Evolutionary conservation across 1,284 basidiomycete genomes (phyloP), one percentile per base, ranked within the genome.

Genomic region (Marasmius sp.): DNA sequence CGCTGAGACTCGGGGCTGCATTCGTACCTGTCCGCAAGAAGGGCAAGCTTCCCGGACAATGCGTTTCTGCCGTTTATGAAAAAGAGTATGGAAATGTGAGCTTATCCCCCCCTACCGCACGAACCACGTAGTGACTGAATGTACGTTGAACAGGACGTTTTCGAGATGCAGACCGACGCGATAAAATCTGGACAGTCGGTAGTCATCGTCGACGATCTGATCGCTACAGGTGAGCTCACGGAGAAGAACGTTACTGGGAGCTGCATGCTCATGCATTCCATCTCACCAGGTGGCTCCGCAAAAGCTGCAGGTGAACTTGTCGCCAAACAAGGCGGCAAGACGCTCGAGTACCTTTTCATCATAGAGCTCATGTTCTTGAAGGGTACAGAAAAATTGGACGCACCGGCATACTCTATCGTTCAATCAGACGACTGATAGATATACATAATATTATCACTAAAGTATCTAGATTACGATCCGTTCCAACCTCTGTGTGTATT

Each of bases 21-120:
- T 99, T 99, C 70, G 95, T 98, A 1, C 96, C 97, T 20, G 95
- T 99, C 22, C 85, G 97, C 65, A 99, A 99, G 79, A 81, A 79
- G 65, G 97, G 96, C 14, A 99, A 99, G 77, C 84, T 99, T 33
- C 97, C 97, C 6, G 97, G 97, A 57, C 74, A 87, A 65, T 93
- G 90, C 72, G 85, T 91, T 49, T 82, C 84, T 60, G 92, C 88
- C 2, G 84, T 85, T 52, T 99, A 96, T 72, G 86, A 88, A 72
- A 98, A 98, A 81, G 97, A 99, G 74, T 99, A 99, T 71, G 97
- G 97, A 38, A 72, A 77, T 49, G 92, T 93, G 69, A 74, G 88
- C 79, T 6, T 61, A 51, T 62, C 61, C 45, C 61, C n/a, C 16
- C 34, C 58, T 36, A 20, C 47, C 22, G 36, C 12, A 43, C 36